Evolutionary conservation across 2,329 filamentous ascomycete species (phyloP).

Genomic region (Bipolaris cookei): DNA sequence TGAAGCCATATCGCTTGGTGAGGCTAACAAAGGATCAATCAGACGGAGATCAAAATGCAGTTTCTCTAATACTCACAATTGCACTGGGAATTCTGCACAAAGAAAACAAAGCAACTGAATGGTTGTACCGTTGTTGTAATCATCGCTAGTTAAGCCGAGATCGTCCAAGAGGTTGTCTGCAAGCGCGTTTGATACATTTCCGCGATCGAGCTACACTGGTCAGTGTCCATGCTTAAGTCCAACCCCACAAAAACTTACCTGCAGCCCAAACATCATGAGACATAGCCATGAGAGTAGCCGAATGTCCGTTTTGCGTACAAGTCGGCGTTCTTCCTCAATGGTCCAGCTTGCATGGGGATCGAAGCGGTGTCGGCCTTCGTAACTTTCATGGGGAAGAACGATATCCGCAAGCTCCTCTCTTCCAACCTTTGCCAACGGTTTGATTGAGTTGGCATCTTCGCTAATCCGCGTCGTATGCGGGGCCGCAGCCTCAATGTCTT

Average conservation of each 20-base stretch:
- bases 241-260: slow-evolving; percentile 2
- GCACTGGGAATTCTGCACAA: slow-evolving; percentile 52
- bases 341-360: slow-evolving; percentile 63
- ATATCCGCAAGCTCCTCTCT: slow-evolving; percentile 38
- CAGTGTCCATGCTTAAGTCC: background rate
- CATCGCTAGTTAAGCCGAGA: slow-evolving; percentile 38
- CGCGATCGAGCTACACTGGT: slow-evolving; percentile 55
- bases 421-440: slow-evolving; percentile 32
- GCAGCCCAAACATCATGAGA: slow-evolving; percentile 54
- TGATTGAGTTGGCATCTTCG: slow-evolving; percentile 35
- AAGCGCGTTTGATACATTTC: slow-evolving; percentile 49
- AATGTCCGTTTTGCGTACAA: slow-evolving; percentile 58
- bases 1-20: slow-evolving; percentile 53
- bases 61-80: slow-evolving; percentile 32
- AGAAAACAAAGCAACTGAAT: slow-evolving; percentile 86
- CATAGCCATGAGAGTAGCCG: slow-evolving; percentile 39
- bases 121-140: slow-evolving; percentile 48
- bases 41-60: background rate
- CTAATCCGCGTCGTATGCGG: slow-evolving; percentile 24
- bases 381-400: slow-evolving; percentile 54
- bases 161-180: slow-evolving; percentile 41
- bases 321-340: slow-evolving; percentile 60
- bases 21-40: slow-evolving; percentile 22
- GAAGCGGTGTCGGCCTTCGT: slow-evolving; percentile 63
- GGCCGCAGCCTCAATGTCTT: slow-evolving; percentile 34